Base-by-base conservation (phyloP, 495 filamentous ascomycete genomes). In the Podospora tetraspora region DNA sequence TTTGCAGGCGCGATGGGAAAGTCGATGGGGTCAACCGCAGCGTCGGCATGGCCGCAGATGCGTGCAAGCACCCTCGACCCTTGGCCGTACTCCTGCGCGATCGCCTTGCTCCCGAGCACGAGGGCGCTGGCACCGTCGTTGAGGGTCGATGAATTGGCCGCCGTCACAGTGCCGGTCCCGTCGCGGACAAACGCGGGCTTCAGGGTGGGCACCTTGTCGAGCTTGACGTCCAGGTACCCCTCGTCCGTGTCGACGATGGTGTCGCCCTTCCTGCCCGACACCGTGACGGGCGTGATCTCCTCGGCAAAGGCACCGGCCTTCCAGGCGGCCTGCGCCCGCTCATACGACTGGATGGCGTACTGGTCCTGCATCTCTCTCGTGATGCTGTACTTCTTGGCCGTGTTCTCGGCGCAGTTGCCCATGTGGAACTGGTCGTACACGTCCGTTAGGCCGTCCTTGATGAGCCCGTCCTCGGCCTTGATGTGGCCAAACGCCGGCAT, bases 361-460 rank as follows among this genome's bases (percentile, higher is more conserved):
- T 89, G 82, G 71, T 99, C 95, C 81, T 99, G 95, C 69, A 88
- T 88, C 74, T 95, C 89, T 16, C 95, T 84, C 1, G 89, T 88
- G 62, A 99, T 86, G 0, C 86, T 80, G 74, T 92, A 85, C 70
- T 96, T 94, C 83, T 94, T 95, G 5, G 92, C 94, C 13, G 94
- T 97, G 66, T 90, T 89, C 82, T 99, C 95, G n/a, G 94, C 95
- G 74, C 95, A 99, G 67, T 93, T 91, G 9, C 95, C 95, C 95
- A 99, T 99, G 76, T 97, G 94, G 74, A 97, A 89, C 74, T 96
- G 85, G 77, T 96, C 92, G 78, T 97, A 99, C 24, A 97, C 93
- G 79, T 99, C 95, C 86, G 93, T 97, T 56, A 99, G 81, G 10
- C 95, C 95, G 75, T 99, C 95, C 78, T 94, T 96, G 73, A 97